Evolutionary conservation across 805 yeast genomes (phyloP).

Genomic region (Kurtzmaniella cleridarum): DNA sequence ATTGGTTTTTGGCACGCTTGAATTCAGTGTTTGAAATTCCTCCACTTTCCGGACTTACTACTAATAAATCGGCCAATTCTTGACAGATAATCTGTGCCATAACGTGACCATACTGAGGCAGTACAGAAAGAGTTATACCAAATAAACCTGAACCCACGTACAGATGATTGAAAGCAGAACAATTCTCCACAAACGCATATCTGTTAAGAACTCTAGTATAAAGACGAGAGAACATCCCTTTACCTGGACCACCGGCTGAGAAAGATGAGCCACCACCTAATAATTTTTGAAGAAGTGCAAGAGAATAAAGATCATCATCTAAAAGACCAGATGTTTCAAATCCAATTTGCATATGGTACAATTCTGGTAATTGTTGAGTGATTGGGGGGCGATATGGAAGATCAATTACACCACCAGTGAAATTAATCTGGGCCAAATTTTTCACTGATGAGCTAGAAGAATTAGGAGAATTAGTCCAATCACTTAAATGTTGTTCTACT

Average conservation of each 20-base stretch:
- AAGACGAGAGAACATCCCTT: conserved; percentile 94
- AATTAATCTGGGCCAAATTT: conserved; percentile 48
- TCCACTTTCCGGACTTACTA: conserved; percentile 36
- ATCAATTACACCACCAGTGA: conserved; percentile 44
- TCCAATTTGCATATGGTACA: conserved; percentile 79
- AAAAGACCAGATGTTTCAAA: conserved; percentile 83
- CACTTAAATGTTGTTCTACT: conserved; percentile 60
- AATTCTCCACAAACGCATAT: conserved; percentile 85
- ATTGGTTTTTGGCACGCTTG: conserved; percentile 84
- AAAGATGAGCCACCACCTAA: conserved; percentile 97
- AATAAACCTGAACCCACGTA: conserved; percentile 88
- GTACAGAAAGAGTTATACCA: conserved; percentile 80
- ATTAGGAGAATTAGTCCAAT: conserved; percentile 31
- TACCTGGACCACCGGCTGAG: conserved; percentile 98
- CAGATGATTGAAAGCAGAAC: conserved; percentile 83
- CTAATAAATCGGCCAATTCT: conserved; percentile 33
- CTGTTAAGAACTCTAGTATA: conserved; percentile 89
- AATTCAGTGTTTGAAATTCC: conserved; percentile 71
- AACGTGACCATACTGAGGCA: conserved; percentile 81
- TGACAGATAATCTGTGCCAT: conserved; percentile 70
- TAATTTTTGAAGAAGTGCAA: conserved; percentile 83
- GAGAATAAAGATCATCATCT: conserved; percentile 82
- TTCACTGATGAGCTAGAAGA: conserved; percentile 10
- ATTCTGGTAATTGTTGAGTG: conserved; percentile 57
- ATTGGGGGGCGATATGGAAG: conserved; percentile 37